These are phyloP conservation scores for Trichoderma sp. DNA, from an alignment of 2,329 filamentous ascomycete species.

Conservation along the genomic window DNA sequence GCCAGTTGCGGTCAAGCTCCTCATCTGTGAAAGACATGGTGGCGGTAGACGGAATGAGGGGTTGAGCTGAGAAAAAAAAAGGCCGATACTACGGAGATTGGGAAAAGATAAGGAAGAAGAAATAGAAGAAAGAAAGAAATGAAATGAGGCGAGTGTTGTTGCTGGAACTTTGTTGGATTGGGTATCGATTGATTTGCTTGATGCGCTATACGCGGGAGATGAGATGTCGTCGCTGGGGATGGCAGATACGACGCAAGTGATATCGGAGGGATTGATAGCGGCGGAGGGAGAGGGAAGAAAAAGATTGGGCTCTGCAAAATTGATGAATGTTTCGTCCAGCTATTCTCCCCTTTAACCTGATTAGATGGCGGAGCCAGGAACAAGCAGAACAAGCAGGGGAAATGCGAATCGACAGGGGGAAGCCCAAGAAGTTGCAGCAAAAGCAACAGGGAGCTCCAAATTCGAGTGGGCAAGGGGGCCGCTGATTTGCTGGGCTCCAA, in stretches of 20 bases:
- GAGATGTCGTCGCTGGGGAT: slow-evolving; percentile 7
- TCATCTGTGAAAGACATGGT: slow-evolving; percentile 56
- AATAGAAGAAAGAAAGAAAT: neutral
- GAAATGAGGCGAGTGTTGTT: neutral
- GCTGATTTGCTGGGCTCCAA: slow-evolving; percentile 14
- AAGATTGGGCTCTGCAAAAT: slow-evolving; percentile 17
- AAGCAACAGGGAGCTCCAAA: slow-evolving; percentile 21
- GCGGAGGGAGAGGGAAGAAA: neutral
- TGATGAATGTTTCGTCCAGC: slow-evolving; percentile 18
- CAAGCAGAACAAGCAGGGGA: slow-evolving; percentile 15
- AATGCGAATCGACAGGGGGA: slow-evolving; percentile 12
- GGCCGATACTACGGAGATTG: neutral
- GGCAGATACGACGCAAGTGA: neutral
- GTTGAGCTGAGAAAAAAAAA: neutral
- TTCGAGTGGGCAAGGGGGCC: slow-evolving; percentile 11
- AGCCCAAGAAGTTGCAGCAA: slow-evolving; percentile 8
- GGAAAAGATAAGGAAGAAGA: neutral
- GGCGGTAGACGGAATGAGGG: slow-evolving; percentile 7
- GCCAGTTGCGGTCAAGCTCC: slow-evolving; percentile 76
- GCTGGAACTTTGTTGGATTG: neutral
- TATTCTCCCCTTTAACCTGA: slow-evolving; percentile 17
- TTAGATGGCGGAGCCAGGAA: slow-evolving; percentile 18
- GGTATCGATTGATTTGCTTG: neutral
- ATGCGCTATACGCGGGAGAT: neutral
- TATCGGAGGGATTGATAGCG: slow-evolving; percentile 11